Evolutionary conservation across 2,329 filamentous ascomycete genomes (phyloP).

Genomic region (Hypomyces rosellus): DNA sequence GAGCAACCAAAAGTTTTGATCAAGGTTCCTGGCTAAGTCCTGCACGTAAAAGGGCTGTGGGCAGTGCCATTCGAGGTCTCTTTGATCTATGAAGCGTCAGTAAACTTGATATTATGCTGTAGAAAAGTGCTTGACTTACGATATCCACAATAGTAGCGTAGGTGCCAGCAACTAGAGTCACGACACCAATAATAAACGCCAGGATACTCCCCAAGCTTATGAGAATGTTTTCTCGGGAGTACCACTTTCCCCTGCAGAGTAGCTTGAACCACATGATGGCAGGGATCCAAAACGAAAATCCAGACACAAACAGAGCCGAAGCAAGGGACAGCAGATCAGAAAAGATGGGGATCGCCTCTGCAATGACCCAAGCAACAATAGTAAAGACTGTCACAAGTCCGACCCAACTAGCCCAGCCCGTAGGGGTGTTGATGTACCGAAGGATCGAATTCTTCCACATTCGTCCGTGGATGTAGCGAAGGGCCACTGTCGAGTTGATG

Average conservation of each 20-base stretch:
- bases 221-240: constrained; percentile 19
- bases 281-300: constrained; percentile 17
- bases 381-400: constrained; percentile 50
- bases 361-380: constrained; percentile 60
- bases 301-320: constrained; percentile 39
- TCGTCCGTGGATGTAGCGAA: constrained; percentile 33
- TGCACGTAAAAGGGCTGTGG: constrained; percentile 16
- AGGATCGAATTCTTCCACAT: constrained; percentile 29
- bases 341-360: constrained; percentile 65
- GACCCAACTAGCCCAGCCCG: constrained; percentile 46
- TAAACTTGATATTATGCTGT: no score
- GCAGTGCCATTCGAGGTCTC: constrained; percentile 15
- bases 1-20: no score
- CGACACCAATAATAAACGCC: constrained; percentile 22
- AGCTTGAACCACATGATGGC: constrained; percentile 19
- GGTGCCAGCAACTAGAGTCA: constrained; percentile 23
- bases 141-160: constrained; percentile 25
- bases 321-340: constrained; percentile 51
- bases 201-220: constrained; percentile 20
- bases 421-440: constrained; percentile 33
- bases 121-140: constrained; percentile 16
- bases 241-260: constrained; percentile 18
- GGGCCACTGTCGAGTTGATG: constrained; percentile 45
- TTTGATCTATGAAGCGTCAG: constrained; percentile 14
- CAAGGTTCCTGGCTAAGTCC: not conserved